These are phyloP conservation scores for Aspergillus funiculosus DNA, from an alignment of 495 filamentous ascomycete species.

Conservation along the genomic window DNA sequence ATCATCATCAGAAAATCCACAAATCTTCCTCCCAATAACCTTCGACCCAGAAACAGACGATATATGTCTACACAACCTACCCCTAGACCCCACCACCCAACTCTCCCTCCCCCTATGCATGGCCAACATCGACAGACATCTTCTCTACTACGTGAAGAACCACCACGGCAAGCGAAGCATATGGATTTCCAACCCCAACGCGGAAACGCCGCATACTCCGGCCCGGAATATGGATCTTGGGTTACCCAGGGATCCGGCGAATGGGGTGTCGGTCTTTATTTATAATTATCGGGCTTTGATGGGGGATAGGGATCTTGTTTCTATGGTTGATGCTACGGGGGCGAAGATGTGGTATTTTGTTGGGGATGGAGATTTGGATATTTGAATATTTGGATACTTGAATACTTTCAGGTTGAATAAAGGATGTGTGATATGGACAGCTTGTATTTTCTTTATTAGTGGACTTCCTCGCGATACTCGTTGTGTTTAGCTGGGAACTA, in stretches of 20 bases:
- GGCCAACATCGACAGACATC: constrained; percentile 8
- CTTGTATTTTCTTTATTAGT: too few relatives aligned
- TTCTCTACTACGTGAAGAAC: constrained; percentile 22
- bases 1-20: not conserved
- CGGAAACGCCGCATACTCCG: constrained; percentile 9
- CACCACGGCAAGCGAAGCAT: constrained; percentile 16
- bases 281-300: constrained; percentile 8
- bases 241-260: constrained; percentile 11
- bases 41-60: constrained; percentile 11
- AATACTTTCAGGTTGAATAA: constrained; percentile 15
- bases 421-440: too few relatives aligned
- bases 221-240: constrained; percentile 11
- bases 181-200: constrained; percentile 20
- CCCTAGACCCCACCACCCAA: constrained; percentile 1
- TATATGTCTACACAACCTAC: constrained; percentile 11
- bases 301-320: constrained; percentile 16
- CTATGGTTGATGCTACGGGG: constrained; percentile 14
- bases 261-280: constrained; percentile 1
- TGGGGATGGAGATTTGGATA: not conserved
- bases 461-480: too few relatives aligned
- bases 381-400: constrained; percentile 1
- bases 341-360: constrained; percentile 20
- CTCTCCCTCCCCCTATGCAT: constrained; percentile 3
- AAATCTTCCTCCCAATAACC: constrained; percentile 2
- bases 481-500: too few relatives aligned